Conservation (phyloP, 805 yeast species). For the Komagataella ulmi region DNA sequence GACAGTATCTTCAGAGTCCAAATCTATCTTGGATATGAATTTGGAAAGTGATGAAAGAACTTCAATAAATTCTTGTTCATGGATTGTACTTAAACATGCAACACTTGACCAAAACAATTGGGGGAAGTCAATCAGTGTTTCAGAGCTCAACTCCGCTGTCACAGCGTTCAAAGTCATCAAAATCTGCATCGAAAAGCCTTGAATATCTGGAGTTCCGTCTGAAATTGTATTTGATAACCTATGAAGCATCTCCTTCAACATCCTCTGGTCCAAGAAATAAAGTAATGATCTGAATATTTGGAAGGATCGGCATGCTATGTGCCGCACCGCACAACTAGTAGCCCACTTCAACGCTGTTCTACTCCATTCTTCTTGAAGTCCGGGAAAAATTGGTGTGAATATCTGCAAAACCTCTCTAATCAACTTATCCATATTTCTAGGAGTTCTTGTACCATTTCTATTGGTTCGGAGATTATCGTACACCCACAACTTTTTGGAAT, state of each 20-base stretch:
- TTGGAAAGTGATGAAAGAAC: constrained; percentile 71
- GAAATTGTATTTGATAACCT: constrained; percentile 87
- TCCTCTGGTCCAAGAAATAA: constrained; percentile 69
- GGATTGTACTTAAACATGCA: constrained; percentile 80
- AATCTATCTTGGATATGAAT: constrained; percentile 74
- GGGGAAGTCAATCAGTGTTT: constrained; percentile 73
- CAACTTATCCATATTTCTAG: constrained; percentile 69
- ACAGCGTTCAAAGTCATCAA: constrained; percentile 91
- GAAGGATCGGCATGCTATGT: constrained; percentile 92
- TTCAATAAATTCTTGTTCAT: constrained; percentile 88
- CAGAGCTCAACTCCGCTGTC: constrained; percentile 72
- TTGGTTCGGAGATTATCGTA: constrained; percentile 77
- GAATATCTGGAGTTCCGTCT: constrained; percentile 81
- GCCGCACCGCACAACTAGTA: constrained; percentile 93
- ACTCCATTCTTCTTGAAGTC: constrained; percentile 75
- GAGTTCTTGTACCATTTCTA: constrained; percentile 71
- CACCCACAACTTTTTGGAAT: constrained; percentile 50
- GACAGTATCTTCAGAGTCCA: constrained; percentile 76
- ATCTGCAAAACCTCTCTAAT: constrained; percentile 50
- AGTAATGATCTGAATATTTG: constrained; percentile 80
- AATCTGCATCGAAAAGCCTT: constrained; percentile 95
- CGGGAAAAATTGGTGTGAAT: constrained; percentile 31
- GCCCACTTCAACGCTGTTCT: constrained; percentile 83
- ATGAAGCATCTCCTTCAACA: constrained; percentile 90
- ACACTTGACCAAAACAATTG: constrained; percentile 93